These are phyloP conservation scores for Aspergillus steynii DNA, from an alignment of 495 filamentous ascomycete genomes.

Conservation along the genomic window DNA sequence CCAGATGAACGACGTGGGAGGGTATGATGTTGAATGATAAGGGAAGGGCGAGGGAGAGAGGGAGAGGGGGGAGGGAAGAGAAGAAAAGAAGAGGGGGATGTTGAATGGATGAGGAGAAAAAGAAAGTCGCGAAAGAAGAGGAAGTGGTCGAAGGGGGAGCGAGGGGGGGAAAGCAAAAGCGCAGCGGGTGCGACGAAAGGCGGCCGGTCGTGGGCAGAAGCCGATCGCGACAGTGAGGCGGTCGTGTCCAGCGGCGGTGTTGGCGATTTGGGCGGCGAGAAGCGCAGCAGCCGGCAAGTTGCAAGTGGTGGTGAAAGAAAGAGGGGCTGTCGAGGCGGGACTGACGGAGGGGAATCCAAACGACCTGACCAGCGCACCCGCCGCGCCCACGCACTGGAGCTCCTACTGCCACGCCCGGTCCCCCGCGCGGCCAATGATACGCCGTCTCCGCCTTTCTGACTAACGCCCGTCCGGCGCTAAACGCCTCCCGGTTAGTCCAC, in stretches of 20 bases:
- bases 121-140: conserved; percentile 29
- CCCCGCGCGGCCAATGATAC: conserved; percentile 12
- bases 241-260: conserved; percentile 23
- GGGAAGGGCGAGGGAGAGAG: conserved; percentile 34
- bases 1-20: conserved; percentile 30
- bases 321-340: conserved; percentile 24
- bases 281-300: conserved; percentile 19
- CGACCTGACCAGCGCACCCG: conserved; percentile 9
- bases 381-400: conserved; percentile 16
- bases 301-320: conserved; percentile 14
- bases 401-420: conserved; percentile 12
- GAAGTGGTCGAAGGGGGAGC: conserved; percentile 24
- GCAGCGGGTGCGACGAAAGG: conserved; percentile 17
- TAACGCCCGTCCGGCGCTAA: conserved; percentile 21
- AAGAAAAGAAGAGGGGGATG: conserved; percentile 29
- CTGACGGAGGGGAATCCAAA: conserved; percentile 24
- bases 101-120: conserved; percentile 27
- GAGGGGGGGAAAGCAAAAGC: conserved; percentile 14
- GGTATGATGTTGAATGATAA: conserved; percentile 38
- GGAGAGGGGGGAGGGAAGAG: conserved; percentile 29
- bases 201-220: conserved; percentile 26
- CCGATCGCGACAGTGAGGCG: conserved; percentile 31
- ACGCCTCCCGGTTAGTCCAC: conserved; percentile 11
- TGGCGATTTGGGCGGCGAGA: conserved; percentile 20
- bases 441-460: conserved; percentile 18